Conservation (phyloP, 2,329 filamentous ascomycete genomes). For the Verticillium albo-atrum region DNA sequence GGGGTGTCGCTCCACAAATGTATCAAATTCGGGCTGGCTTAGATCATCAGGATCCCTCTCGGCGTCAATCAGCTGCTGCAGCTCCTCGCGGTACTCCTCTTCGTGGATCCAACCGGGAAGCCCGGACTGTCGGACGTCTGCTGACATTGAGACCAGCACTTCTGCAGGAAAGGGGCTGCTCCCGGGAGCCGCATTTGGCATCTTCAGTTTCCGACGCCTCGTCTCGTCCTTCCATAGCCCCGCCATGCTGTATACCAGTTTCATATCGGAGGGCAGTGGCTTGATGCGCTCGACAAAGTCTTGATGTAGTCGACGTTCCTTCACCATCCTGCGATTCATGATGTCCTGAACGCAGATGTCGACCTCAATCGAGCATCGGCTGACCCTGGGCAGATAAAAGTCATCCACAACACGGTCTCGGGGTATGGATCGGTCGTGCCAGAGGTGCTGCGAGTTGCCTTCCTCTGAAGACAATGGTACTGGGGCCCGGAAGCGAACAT, state of each 20-base stretch:
- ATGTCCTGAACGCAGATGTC: slow-evolving; percentile 90
- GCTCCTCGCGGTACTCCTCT: slow-evolving; percentile 68
- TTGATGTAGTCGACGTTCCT: slow-evolving; percentile 76
- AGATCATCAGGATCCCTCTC: slow-evolving; percentile 51
- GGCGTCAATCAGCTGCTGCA: slow-evolving; percentile 57
- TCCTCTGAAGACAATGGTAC: slow-evolving; percentile 66
- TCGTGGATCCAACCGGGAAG: slow-evolving; percentile 92
- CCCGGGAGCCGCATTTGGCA: slow-evolving; percentile 58
- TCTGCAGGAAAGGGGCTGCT: slow-evolving; percentile 78
- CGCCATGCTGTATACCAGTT: slow-evolving; percentile 90
- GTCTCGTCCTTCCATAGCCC: slow-evolving; percentile 90
- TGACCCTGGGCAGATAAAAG: slow-evolving; percentile 65
- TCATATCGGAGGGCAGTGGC: slow-evolving; percentile 63
- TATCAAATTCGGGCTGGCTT: slow-evolving; percentile 53
- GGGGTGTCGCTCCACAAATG: slow-evolving; percentile 53
- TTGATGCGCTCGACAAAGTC: slow-evolving; percentile 72
- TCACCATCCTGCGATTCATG: slow-evolving; percentile 71
- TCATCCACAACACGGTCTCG: slow-evolving; percentile 56
- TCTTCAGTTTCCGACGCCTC: slow-evolving; percentile 66
- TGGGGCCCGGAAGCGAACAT: slow-evolving; percentile 68
- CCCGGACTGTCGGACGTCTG: slow-evolving; percentile 67
- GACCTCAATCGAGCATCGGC: slow-evolving; percentile 84
- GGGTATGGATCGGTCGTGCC: slow-evolving; percentile 74
- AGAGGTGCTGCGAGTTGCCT: slow-evolving; percentile 59
- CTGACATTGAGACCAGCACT: slow-evolving; percentile 83